Percentiles rank a stretch among this genome's conserved stretches.
These are phyloP conservation scores for Adansonia grandidieri DNA, from an alignment of 441 rosid species.

Conservation along the genomic window DNA sequence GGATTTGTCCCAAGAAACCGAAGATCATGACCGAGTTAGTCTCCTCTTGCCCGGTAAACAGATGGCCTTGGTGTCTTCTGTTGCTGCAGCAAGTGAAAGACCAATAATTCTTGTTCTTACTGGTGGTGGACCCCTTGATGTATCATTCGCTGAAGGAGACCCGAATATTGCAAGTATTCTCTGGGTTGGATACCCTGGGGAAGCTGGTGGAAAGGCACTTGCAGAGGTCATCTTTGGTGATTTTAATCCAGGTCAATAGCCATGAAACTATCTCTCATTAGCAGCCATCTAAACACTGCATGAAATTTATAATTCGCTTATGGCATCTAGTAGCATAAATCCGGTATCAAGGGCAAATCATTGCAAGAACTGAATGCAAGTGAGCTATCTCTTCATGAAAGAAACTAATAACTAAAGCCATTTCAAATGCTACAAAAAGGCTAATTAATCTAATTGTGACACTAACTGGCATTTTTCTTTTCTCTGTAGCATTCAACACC, in stretches of 20 bases:
- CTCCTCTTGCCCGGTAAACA: conserved; percentile 76
- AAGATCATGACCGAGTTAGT: conserved; percentile 64
- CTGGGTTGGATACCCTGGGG: conserved; percentile 80
- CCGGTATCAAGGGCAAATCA: background rate
- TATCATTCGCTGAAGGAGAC: conserved; percentile 54
- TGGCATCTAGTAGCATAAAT: conserved; percentile 17
- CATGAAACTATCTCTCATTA: conserved; percentile 13
- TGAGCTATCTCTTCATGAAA: background rate
- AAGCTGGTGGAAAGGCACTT: conserved; percentile 71
- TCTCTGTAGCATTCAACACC: background rate
- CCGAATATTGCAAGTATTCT: conserved; percentile 57
- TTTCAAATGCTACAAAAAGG: background rate
- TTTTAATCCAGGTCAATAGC: conserved; percentile 62
- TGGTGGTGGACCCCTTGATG: conserved; percentile 77
- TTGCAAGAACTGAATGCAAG: background rate
- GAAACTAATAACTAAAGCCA: background rate
- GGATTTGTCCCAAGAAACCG: conserved; percentile 68
- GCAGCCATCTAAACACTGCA: background rate
- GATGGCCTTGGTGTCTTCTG: conserved; percentile 52
- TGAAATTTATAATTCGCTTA: background rate
- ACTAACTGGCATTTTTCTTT: background rate
- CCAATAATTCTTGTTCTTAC: conserved; percentile 68
- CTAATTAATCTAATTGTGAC: conserved; percentile 8
- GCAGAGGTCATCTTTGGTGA: conserved; percentile 66
- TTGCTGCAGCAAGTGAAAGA: conserved; percentile 51